Conservation (phyloP, 1,284 basidiomycete species). For the Waitea zeae region DNA sequence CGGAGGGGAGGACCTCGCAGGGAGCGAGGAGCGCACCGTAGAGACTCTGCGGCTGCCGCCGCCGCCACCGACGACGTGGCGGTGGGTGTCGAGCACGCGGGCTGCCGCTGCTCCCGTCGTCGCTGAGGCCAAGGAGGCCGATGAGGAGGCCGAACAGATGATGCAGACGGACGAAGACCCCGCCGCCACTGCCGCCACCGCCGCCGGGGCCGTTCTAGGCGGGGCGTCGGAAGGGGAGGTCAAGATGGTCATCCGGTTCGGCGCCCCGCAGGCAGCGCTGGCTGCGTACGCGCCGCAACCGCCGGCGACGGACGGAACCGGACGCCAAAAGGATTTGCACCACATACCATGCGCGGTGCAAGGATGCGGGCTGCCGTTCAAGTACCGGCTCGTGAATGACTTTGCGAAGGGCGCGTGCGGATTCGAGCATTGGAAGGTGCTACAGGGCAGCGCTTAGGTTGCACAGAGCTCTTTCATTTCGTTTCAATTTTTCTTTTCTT, state of each 20-base stretch:
- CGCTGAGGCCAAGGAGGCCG: background rate
- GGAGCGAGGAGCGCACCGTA: slow-evolving; percentile 12
- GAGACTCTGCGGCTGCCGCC: too few species aligned
- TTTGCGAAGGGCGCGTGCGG: slow-evolving; percentile 36
- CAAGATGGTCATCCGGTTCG: too few species aligned
- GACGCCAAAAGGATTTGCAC: too few species aligned
- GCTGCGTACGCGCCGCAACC: slow-evolving; percentile 11
- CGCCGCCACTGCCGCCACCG: slow-evolving; percentile 13
- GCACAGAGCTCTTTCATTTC: too few species aligned
- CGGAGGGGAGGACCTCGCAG: slow-evolving; percentile 15
- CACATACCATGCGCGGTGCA: slow-evolving; percentile 32
- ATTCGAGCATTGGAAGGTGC: slow-evolving; percentile 32
- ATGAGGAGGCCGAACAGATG: slow-evolving; percentile 5
- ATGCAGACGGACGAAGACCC: slow-evolving; percentile 9
- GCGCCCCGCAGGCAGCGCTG: slow-evolving; percentile 10
- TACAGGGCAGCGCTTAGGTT: too few species aligned
- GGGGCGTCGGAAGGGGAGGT: slow-evolving; percentile 1
- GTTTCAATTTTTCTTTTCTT: too few species aligned
- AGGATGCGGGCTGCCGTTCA: slow-evolving; percentile 26
- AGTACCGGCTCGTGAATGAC: slow-evolving; percentile 32
- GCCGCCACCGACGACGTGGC: slow-evolving; percentile 33
- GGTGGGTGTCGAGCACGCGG: slow-evolving; percentile 39
- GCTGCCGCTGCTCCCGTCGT: slow-evolving; percentile 3
- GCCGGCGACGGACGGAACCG: too few species aligned
- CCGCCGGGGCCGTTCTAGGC: slow-evolving; percentile 2